Conservation (phyloP, 495 filamentous ascomycete species). For the Penicillium atrosanguineum region DNA sequence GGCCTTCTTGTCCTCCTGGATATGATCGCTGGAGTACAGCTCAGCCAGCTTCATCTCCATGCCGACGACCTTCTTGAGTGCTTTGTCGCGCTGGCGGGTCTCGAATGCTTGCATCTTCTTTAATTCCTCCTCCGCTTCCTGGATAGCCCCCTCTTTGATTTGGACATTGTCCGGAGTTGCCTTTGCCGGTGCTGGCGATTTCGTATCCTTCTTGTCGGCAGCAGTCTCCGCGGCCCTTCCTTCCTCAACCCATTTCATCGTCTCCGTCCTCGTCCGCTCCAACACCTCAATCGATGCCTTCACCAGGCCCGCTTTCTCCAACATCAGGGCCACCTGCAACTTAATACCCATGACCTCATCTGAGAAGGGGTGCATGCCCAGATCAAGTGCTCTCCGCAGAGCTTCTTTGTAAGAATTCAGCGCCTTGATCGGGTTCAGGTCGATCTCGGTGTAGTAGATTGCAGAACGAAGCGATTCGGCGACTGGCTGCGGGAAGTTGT, state of each 20-base stretch:
- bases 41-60: constrained; percentile 79
- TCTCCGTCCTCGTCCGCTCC: constrained; percentile 56
- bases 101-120: constrained; percentile 44
- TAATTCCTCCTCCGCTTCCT: constrained; percentile 31
- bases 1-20: constrained; percentile 56
- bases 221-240: constrained; percentile 42
- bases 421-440: constrained; percentile 67
- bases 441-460: constrained; percentile 78
- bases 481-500: constrained; percentile 76
- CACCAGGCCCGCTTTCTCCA: constrained; percentile 69
- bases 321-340: constrained; percentile 71
- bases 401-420: constrained; percentile 79
- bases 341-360: constrained; percentile 89
- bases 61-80: constrained; percentile 69
- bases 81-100: constrained; percentile 59
- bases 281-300: constrained; percentile 68
- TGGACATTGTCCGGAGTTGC: constrained; percentile 17
- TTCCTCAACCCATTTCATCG: constrained; percentile 51
- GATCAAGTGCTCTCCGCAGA: constrained; percentile 62
- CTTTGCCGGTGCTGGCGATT: constrained; percentile 15
- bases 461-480: constrained; percentile 79
- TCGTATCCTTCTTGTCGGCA: constrained; percentile 26
- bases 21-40: constrained; percentile 58
- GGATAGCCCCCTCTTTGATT: constrained; percentile 23
- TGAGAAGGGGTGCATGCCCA: constrained; percentile 79